These are phyloP conservation scores for Phytopythium delawarense DNA, from an alignment of 352 stramenopile genomes.

Conservation along the genomic window DNA sequence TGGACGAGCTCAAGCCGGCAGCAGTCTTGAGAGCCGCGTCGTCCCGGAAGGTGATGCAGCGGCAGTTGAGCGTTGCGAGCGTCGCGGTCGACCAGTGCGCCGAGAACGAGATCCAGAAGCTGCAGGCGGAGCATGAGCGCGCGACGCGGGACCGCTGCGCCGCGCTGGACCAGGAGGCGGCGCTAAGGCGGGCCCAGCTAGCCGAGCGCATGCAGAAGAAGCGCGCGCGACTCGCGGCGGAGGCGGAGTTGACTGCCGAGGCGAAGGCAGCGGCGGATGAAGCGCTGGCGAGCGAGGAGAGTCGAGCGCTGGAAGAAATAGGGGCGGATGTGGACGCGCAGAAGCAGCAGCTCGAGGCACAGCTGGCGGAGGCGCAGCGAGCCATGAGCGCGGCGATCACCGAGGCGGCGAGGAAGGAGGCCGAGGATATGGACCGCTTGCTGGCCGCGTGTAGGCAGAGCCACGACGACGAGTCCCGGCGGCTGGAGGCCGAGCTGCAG, in stretches of 20 bases:
- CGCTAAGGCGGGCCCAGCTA: slow-evolving; percentile 20
- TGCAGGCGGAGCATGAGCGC: slow-evolving; percentile 23
- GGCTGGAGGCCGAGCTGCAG: slow-evolving; percentile 22
- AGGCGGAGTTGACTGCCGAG: background rate
- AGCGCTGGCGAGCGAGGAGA: slow-evolving; percentile 11
- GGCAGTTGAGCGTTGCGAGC: slow-evolving; percentile 2
- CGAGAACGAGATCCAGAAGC: slow-evolving; percentile 20
- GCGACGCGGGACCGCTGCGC: slow-evolving; percentile 19
- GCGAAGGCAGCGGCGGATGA: background rate
- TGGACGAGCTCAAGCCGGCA: background rate
- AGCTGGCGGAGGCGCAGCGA: slow-evolving; percentile 9
- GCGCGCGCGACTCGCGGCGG: slow-evolving; percentile 7
- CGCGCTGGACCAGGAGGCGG: slow-evolving; percentile 23
- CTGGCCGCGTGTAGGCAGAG: slow-evolving; percentile 15
- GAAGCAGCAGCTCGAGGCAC: slow-evolving; percentile 16
- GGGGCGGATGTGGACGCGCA: slow-evolving; percentile 10
- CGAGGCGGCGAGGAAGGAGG: slow-evolving; percentile 19
- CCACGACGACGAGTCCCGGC: slow-evolving; percentile 26
- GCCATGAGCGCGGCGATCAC: slow-evolving; percentile 7
- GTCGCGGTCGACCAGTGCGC: slow-evolving; percentile 12
- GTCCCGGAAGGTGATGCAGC: background rate
- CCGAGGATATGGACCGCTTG: slow-evolving; percentile 28
- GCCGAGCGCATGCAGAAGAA: slow-evolving; percentile 28
- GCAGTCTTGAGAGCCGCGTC: background rate
- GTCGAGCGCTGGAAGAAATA: slow-evolving; percentile 21